These are phyloP conservation scores for Pilaira anomala DNA, from an alignment of 192 early-diverging fungal genomes.

Conservation along the genomic window DNA sequence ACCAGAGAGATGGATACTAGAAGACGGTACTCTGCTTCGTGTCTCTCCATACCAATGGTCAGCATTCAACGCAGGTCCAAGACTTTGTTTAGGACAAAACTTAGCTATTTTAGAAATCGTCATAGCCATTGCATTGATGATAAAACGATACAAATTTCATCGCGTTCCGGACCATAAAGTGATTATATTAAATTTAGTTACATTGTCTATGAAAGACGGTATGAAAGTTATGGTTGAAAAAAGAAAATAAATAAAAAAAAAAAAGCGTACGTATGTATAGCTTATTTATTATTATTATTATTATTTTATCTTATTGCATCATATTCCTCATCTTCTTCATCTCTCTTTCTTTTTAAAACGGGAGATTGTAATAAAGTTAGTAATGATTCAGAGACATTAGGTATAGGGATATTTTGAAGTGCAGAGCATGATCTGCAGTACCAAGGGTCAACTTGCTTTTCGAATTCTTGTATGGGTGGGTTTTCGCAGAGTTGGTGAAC, in stretches of 20 bases:
- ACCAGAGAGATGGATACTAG: slow-evolving; percentile 44
- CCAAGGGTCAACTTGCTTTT: slow-evolving; percentile 28
- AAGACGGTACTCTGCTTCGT: slow-evolving; percentile 24
- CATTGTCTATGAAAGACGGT: slow-evolving; percentile 35
- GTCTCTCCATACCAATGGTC: slow-evolving; percentile 42
- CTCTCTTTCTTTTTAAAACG: too few species aligned
- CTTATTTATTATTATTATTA: too few species aligned
- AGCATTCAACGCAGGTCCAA: slow-evolving; percentile 48
- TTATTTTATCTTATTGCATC: too few species aligned
- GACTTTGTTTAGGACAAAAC: slow-evolving; percentile 43
- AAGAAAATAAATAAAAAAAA: not conserved
- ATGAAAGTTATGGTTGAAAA: slow-evolving; percentile 31
- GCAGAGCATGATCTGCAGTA: slow-evolving; percentile 15
- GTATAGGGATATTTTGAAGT: not conserved
- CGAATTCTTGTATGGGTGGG: slow-evolving; percentile 18
- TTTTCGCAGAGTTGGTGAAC: slow-evolving; percentile 28
- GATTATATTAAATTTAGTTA: slow-evolving; percentile 23
- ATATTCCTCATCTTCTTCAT: too few species aligned
- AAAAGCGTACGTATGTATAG: too few species aligned
- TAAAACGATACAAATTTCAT: slow-evolving; percentile 38
- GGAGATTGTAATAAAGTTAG: too few species aligned
- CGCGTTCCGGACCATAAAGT: slow-evolving; percentile 30
- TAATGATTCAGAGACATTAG: not conserved
- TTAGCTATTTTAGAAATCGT: slow-evolving; percentile 44
- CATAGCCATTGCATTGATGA: slow-evolving; percentile 34